These are phyloP conservation scores for Trichosporon inkin DNA, from an alignment of 1,284 basidiomycete genomes.

Conservation along the genomic window DNA sequence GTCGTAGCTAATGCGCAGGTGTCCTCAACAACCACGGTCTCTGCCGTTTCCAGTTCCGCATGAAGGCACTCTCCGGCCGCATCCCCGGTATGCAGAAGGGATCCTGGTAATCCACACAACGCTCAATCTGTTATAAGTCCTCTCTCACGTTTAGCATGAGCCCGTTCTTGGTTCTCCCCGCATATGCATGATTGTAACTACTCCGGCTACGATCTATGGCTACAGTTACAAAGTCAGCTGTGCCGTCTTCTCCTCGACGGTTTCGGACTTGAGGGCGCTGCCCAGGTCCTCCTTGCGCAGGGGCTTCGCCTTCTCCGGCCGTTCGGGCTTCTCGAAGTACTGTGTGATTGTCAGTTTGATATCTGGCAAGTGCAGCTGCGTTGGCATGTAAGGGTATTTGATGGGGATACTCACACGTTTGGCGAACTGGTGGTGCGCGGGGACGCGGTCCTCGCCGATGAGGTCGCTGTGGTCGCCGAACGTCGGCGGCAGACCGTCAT, in stretches of 20 bases:
- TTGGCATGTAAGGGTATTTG: not conserved
- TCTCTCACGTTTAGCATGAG: conserved; percentile 5
- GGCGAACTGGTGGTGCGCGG: conserved; percentile 44
- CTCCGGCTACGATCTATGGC: not conserved
- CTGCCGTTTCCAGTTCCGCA: conserved; percentile 80
- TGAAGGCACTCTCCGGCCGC: conserved; percentile 72
- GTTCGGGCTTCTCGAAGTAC: conserved; percentile 6
- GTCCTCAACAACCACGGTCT: conserved; percentile 84
- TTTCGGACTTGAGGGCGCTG: not conserved
- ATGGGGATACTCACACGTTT: conserved; percentile 23
- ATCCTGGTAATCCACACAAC: conserved; percentile 62
- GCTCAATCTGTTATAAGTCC: not conserved
- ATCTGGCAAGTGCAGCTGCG: too few species aligned
- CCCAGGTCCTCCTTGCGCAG: not conserved
- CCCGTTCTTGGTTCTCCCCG: not conserved
- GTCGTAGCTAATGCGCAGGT: conserved; percentile 41
- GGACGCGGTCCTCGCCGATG: conserved; percentile 29
- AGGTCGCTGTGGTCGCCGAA: conserved; percentile 39
- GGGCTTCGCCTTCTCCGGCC: not conserved
- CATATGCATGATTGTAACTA: conserved; percentile 9
- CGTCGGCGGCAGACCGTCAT: conserved; percentile 41
- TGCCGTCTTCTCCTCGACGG: not conserved
- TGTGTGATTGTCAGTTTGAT: not conserved
- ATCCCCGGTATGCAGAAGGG: conserved; percentile 83
- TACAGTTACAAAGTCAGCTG: not conserved